These are phyloP conservation scores for Remersonia thermophila DNA, from an alignment of 2,329 filamentous ascomycete species.

Conservation along the genomic window DNA sequence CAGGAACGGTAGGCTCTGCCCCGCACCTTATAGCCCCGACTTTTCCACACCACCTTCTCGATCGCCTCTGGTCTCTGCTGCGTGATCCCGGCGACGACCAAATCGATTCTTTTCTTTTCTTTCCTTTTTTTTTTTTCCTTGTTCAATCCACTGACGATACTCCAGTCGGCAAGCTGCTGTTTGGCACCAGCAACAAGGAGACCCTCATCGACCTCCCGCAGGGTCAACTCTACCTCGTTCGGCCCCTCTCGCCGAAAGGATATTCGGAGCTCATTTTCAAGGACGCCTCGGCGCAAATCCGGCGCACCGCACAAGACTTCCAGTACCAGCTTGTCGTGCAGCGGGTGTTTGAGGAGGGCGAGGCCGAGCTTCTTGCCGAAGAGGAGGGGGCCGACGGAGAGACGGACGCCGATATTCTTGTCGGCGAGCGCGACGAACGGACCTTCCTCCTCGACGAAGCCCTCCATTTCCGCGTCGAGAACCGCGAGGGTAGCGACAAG, in stretches of 20 bases:
- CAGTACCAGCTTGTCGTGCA: conserved; percentile 97
- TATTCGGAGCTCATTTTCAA: conserved; percentile 99
- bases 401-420: conserved; percentile 62
- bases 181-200: conserved; percentile 77
- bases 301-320: conserved; percentile 85
- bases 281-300: conserved; percentile 84
- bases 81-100: no score
- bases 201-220: conserved; percentile 88
- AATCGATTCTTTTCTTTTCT: no score
- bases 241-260: conserved; percentile 87
- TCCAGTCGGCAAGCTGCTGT: conserved; percentile 81
- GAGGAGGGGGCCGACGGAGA: conserved; percentile 76
- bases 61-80: not conserved
- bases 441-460: conserved; percentile 90
- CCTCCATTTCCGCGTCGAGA: conserved; percentile 75
- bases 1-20: no score
- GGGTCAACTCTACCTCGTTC: conserved; percentile 93
- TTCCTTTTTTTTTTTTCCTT: no score
- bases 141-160: conserved; percentile 5
- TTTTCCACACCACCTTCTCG: not conserved
- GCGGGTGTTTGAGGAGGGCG: conserved; percentile 92
- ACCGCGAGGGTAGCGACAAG: conserved; percentile 66
- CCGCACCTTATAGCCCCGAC: no score
- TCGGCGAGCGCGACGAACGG: conserved; percentile 85
- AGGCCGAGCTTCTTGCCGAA: conserved; percentile 80